A percentile compares a stretch with the other conserved stretches of the same genome.
Conservation (phyloP, 306 rosid species). For the Cicer yamashitae region DNA sequence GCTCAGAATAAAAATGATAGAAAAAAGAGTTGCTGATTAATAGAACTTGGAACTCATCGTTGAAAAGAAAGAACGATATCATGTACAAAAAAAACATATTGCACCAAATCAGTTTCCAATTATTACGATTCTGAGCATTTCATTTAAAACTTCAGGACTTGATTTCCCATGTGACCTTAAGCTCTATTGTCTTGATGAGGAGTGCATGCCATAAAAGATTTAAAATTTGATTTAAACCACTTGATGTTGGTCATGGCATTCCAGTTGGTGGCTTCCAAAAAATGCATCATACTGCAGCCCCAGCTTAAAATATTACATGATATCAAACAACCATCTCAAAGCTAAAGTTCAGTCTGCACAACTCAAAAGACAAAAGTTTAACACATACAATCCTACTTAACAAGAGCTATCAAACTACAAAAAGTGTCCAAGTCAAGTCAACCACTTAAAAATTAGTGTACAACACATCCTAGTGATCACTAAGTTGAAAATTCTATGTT, state of each 20-base stretch:
- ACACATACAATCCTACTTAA: background rate
- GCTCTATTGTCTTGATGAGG: too few species aligned
- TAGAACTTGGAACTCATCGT: too few species aligned
- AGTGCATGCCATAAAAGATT: too few species aligned
- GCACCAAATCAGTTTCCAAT: too few species aligned
- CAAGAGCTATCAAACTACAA: slow-evolving; percentile 15
- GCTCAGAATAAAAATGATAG: too few species aligned
- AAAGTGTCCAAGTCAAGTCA: slow-evolving; percentile 9
- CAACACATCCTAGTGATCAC: slow-evolving; percentile 25
- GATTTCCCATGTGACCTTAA: too few species aligned
- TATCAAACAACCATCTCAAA: background rate
- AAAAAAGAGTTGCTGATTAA: too few species aligned
- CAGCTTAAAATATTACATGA: background rate
- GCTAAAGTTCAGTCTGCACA: background rate
- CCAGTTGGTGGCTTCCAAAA: background rate
- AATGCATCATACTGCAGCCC: background rate
- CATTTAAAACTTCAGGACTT: too few species aligned
- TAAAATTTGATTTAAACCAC: background rate
- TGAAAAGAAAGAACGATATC: too few species aligned
- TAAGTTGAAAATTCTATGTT: slow-evolving; percentile 37
- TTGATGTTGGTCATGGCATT: background rate
- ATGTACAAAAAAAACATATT: too few species aligned
- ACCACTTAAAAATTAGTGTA: slow-evolving; percentile 1
- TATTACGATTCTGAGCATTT: too few species aligned
- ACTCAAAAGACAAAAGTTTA: background rate